These are phyloP conservation scores for Pseudonectria foliicola DNA, from an alignment of 2,329 filamentous ascomycete genomes.

Conservation along the genomic window DNA sequence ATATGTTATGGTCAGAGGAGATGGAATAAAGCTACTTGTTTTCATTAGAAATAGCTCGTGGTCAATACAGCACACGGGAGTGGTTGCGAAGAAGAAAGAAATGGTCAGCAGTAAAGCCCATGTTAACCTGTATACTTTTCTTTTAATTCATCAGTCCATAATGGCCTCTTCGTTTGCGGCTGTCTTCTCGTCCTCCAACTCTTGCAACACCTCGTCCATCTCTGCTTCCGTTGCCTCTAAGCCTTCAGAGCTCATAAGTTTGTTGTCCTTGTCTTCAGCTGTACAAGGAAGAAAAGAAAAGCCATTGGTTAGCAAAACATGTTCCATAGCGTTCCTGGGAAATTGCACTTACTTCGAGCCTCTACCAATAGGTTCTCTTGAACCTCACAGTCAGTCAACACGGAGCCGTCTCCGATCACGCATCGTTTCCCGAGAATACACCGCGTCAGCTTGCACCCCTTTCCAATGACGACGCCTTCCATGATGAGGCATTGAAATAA, in stretches of 20 bases:
- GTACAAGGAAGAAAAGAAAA: constrained; percentile 11
- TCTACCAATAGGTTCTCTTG: constrained; percentile 85
- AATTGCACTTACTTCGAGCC: constrained; percentile 54
- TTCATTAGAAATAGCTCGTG: too few relatives aligned
- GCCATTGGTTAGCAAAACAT: constrained; percentile 1
- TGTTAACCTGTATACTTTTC: too few relatives aligned
- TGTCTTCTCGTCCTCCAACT: constrained; percentile 32
- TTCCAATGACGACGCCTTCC: constrained; percentile 82
- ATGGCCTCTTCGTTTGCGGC: constrained; percentile 15
- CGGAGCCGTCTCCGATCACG: constrained; percentile 72
- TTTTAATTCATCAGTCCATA: constrained; percentile 12
- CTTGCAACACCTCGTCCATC: constrained; percentile 45
- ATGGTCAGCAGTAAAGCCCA: too few relatives aligned
- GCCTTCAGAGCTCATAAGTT: constrained; percentile 60
- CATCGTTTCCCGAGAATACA: constrained; percentile 79
- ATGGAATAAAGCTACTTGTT: too few relatives aligned
- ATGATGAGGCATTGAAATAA: constrained; percentile 84
- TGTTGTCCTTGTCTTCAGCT: constrained; percentile 62
- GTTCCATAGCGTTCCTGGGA: not conserved
- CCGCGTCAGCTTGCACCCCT: constrained; percentile 75
- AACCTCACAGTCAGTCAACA: constrained; percentile 85
- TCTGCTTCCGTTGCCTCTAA: constrained; percentile 58
- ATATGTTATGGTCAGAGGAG: too few relatives aligned
- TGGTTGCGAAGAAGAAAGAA: too few relatives aligned
- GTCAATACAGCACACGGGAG: too few relatives aligned